Evolutionary conservation across 495 filamentous ascomycete genomes (phyloP), one percentile per base, ranked within the genome.

Genomic region (Schizothecium vesticola): DNA sequence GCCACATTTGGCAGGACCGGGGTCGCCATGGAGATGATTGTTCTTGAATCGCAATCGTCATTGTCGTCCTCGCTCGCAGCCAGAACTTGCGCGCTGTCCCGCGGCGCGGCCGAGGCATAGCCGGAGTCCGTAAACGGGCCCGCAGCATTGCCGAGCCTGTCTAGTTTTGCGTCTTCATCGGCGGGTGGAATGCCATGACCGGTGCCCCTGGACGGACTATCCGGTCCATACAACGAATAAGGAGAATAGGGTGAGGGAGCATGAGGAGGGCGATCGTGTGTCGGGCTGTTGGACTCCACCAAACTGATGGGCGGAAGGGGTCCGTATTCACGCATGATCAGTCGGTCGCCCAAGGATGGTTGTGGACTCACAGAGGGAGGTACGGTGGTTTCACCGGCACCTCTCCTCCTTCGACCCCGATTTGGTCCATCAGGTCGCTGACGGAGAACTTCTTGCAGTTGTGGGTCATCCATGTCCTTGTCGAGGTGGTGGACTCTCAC

Each of bases 31-130:
- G 64, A 66, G 23, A 66, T 66, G 55, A 43, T 25, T 13, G 56
- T 66, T 25, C 19, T 59, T 6, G 64, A 43, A 59, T 66, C 64
- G 24, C 26, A 26, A 36, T 66, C 57, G 29, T 66, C 64, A 31
- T 43, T 51, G 64, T 60, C 26, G 31, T 36, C 26, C 7, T 19
- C 61, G 5, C 12, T 22, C 16, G 61, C 24, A 13, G 24, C 11
- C n/a, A n/a, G n/a, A 36, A 9, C 61, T 21, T 43, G 28, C 26
- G 33, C 29, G 61, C 61, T 36, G 7, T 31, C 13, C 26, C 29
- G 16, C 21, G 28, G 61, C 28, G n/a, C 26, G 1, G 61, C 61
- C 12, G 61, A 63, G 12, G 61, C 61, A 36, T 63, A 63, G 19
- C 61, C 61, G 29, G 61, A 63, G 61, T 63, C 61, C 10, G 61